phyloP scores from a whole-genome alignment of 2,329 filamentous ascomycete genomes.

The Colletotrichum filicis region DNA sequence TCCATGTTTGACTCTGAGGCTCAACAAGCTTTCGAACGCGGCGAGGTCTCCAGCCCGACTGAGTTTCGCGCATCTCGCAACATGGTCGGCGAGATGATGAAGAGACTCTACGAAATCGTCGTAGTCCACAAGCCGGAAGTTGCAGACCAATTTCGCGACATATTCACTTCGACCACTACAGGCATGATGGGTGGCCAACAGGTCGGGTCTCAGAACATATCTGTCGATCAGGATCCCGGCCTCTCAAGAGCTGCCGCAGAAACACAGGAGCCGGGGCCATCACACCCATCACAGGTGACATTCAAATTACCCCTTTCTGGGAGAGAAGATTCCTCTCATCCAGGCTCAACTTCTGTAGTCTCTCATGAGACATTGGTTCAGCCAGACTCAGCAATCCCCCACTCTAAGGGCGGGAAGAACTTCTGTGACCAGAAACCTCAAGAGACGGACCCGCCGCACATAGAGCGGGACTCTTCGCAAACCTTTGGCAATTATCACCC shows the following conservation, averaged over 20 bases:
- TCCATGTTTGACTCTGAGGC: background rate
- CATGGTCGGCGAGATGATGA: background rate
- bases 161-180: background rate
- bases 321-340: background rate
- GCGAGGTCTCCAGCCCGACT: background rate
- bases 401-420: background rate
- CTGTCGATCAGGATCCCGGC: background rate
- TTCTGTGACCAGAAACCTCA: background rate
- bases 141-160: background rate
- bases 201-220: background rate
- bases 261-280: background rate
- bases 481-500: background rate
- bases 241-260: background rate
- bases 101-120: background rate
- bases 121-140: background rate
- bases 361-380: background rate
- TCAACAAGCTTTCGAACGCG: background rate
- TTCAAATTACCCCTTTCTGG: background rate
- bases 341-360: background rate
- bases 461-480: background rate
- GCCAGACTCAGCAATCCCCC: background rate
- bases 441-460: background rate
- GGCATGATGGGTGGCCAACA: background rate
- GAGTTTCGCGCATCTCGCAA: background rate
- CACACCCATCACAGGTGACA: background rate